Evolutionary conservation across 1,284 basidiomycete species (phyloP).

Genomic region (Heliocybe sulcata): DNA sequence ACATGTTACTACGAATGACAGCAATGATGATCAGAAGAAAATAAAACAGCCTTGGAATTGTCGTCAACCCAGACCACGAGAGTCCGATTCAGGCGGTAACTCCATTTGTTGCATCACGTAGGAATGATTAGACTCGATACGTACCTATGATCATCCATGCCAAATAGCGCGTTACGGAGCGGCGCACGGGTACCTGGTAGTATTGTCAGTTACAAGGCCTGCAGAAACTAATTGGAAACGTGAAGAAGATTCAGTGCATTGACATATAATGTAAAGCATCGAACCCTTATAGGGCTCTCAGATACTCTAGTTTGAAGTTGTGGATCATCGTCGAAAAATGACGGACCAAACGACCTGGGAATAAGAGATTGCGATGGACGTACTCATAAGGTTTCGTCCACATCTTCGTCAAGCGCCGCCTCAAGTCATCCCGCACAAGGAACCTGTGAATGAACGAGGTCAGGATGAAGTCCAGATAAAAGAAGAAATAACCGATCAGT

Average conservation of each 20-base stretch:
- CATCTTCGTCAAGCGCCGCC: constrained; percentile 2
- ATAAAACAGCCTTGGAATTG: constrained; percentile 73
- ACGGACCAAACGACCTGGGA: constrained; percentile 3
- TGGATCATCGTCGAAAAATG: constrained; percentile 43
- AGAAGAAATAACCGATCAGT: constrained; percentile 59
- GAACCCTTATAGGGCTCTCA: constrained; percentile 52
- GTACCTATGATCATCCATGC: not conserved
- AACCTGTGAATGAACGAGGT: not conserved
- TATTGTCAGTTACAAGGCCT: constrained; percentile 4
- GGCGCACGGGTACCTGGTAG: constrained; percentile 6
- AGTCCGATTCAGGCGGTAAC: constrained; percentile 67
- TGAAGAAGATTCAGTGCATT: constrained; percentile 48
- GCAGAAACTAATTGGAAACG: constrained; percentile 4
- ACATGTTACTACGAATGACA: constrained; percentile 1
- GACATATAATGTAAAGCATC: constrained; percentile 58
- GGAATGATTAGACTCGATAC: constrained; percentile 15
- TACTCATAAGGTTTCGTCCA: not conserved
- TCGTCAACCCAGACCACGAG: constrained; percentile 44
- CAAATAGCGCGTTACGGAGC: not conserved
- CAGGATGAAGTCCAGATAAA: constrained; percentile 12
- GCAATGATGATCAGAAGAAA: constrained; percentile 35
- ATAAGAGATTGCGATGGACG: constrained; percentile 2
- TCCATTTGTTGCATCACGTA: constrained; percentile 56
- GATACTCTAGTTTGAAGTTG: constrained; percentile 86
- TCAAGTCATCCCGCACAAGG: constrained; percentile 7